phyloP scores from a whole-genome alignment of 2,329 filamentous ascomycete genomes.

The Rasamsonia emersonii region DNA sequence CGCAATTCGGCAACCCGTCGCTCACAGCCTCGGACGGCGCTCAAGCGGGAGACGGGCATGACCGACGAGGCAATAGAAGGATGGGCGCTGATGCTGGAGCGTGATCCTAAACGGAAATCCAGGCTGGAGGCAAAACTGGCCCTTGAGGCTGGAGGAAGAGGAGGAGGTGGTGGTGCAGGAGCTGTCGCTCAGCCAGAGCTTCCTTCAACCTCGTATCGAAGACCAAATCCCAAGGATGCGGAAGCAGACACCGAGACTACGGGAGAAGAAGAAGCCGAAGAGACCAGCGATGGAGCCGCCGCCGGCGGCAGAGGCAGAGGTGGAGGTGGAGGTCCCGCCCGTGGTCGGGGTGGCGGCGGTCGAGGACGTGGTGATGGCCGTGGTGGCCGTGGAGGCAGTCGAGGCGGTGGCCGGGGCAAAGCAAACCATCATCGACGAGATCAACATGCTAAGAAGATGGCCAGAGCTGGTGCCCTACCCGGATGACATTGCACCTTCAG shows the following conservation, averaged over 20 bases:
- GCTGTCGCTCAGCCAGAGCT: slow-evolving; percentile 53
- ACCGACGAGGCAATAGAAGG: slow-evolving; percentile 91
- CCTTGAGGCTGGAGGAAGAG: slow-evolving; percentile 49
- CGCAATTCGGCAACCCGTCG: slow-evolving; percentile 64
- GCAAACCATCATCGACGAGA: slow-evolving; percentile 84
- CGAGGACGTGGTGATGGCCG: slow-evolving; percentile 53
- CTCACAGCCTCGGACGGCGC: slow-evolving; percentile 49
- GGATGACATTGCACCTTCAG: no score
- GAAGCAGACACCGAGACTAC: slow-evolving; percentile 50
- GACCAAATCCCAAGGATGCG: slow-evolving; percentile 17
- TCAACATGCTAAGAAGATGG: slow-evolving; percentile 54
- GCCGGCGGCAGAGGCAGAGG: slow-evolving; percentile 41
- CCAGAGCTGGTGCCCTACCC: slow-evolving; percentile 42
- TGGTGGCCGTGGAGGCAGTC: slow-evolving; percentile 56
- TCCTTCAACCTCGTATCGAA: slow-evolving; percentile 56
- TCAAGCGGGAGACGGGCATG: slow-evolving; percentile 75
- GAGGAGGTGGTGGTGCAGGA: slow-evolving; percentile 10
- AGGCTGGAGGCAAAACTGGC: slow-evolving; percentile 63
- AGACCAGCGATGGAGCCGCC: slow-evolving; percentile 28
- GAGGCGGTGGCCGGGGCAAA: slow-evolving; percentile 58
- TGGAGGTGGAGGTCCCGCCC: slow-evolving; percentile 37
- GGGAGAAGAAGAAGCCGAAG: slow-evolving; percentile 28
- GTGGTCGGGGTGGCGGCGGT: slow-evolving; percentile 44
- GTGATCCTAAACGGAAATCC: slow-evolving; percentile 60
- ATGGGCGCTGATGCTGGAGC: slow-evolving; percentile 77